A percentile compares a stretch with the other conserved stretches of the same genome.
These are phyloP conservation scores for Ceratocystiopsis sp. DNA, from an alignment of 2,329 filamentous ascomycete species.

Conservation along the genomic window DNA sequence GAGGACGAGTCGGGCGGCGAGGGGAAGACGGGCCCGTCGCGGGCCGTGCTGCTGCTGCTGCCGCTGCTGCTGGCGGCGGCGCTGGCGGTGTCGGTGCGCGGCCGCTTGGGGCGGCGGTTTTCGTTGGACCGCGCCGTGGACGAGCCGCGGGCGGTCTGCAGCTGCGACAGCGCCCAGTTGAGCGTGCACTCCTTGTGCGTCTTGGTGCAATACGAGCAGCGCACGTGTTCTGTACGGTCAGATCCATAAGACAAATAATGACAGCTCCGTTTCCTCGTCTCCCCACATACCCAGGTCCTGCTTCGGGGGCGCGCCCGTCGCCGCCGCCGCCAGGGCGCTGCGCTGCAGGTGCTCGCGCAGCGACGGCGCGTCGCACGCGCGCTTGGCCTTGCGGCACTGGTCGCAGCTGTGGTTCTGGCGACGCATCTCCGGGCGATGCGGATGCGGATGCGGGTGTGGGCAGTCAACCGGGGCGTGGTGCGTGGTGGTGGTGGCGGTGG, in stretches of 20 bases:
- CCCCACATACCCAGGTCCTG: too few species aligned
- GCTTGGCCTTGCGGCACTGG: conserved; percentile 11
- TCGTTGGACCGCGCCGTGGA: conserved; percentile 2
- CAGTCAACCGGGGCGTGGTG: too few species aligned
- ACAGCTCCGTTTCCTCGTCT: too few species aligned
- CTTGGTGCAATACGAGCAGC: conserved; percentile 12
- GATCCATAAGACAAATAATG: too few species aligned
- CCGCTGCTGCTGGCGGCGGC: neutral
- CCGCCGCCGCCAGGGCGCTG: too few species aligned
- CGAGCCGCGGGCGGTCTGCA: conserved; percentile 3
- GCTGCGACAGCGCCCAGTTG: conserved; percentile 12
- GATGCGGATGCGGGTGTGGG: too few species aligned
- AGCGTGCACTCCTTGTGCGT: conserved; percentile 12
- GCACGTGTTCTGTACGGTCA: conserved; percentile 1
- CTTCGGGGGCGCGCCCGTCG: too few species aligned
- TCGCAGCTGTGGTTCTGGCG: conserved; percentile 11
- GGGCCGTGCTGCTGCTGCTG: neutral
- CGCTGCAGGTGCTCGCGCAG: too few species aligned
- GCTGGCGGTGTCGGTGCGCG: conserved; percentile 1
- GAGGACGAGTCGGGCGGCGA: conserved; percentile 3
- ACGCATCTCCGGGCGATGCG: conserved; percentile 7
- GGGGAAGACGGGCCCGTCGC: neutral
- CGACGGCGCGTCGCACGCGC: conserved; percentile 10
- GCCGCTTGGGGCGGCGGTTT: conserved; percentile 4
- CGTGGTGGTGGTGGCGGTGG: neutral